A percentile compares a stretch with the other conserved stretches of the same genome.
Conservation (phyloP, 768 basidiomycete species). For the Filobasidium wieringae region DNA sequence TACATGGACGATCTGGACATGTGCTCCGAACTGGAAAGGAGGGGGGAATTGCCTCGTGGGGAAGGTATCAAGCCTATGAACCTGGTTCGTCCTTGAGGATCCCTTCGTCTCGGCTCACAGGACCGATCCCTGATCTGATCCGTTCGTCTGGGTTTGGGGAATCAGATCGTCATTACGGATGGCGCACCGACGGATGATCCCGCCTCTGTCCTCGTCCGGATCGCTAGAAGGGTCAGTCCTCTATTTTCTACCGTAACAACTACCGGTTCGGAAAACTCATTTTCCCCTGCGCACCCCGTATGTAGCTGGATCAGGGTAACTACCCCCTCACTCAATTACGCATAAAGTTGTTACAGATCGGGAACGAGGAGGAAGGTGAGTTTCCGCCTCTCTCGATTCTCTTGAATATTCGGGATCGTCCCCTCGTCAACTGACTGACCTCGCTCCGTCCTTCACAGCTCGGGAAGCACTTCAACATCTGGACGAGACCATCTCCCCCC, state of each 20-base stretch:
- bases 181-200: slow-evolving; percentile 42
- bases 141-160: too few species aligned
- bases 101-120: too few species aligned
- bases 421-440: not conserved
- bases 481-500: slow-evolving; percentile 48
- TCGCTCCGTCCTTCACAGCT: slow-evolving; percentile 22
- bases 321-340: slow-evolving; percentile 53
- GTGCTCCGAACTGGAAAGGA: not conserved
- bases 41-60: slow-evolving; percentile 6
- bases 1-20: slow-evolving; percentile 29
- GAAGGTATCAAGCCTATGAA: slow-evolving; percentile 33
- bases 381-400: not conserved
- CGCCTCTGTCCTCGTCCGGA: slow-evolving; percentile 38
- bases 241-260: too few species aligned
- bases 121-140: too few species aligned
- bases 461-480: slow-evolving; percentile 45
- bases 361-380: slow-evolving; percentile 38
- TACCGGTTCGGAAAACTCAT: not conserved
- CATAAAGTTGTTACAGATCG: slow-evolving; percentile 63
- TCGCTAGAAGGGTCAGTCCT: slow-evolving; percentile 36
- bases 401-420: too few species aligned
- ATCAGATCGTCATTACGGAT: slow-evolving; percentile 40
- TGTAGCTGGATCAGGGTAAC: slow-evolving; percentile 44
- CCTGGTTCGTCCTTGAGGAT: slow-evolving; percentile 14
- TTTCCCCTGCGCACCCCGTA: not conserved